Evolutionary conservation across 768 basidiomycete genomes (phyloP).

Genomic region (Mrakia frigida): DNA sequence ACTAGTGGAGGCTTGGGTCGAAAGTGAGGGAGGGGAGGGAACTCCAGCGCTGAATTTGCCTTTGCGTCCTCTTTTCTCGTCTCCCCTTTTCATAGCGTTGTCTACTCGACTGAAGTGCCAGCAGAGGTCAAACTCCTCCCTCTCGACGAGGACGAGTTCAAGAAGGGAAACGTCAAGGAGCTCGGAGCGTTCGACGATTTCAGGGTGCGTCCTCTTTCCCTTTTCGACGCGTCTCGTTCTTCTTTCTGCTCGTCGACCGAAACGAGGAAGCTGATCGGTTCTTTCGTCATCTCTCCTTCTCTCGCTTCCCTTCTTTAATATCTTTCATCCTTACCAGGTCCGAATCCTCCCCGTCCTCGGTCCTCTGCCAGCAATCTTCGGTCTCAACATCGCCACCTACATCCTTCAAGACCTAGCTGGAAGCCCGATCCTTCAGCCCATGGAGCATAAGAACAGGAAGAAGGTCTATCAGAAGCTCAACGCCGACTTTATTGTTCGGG

Average conservation of each 20-base stretch:
- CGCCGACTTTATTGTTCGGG: slow-evolving; percentile 68
- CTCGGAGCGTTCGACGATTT: slow-evolving; percentile 87
- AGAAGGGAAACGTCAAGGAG: slow-evolving; percentile 82
- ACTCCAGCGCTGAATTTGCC: not conserved
- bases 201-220: slow-evolving; percentile 57
- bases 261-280: too few species aligned
- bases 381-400: slow-evolving; percentile 81
- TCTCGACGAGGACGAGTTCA: slow-evolving; percentile 83
- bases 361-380: slow-evolving; percentile 86
- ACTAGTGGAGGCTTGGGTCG: not conserved
- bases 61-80: slow-evolving; percentile 55
- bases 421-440: slow-evolving; percentile 73
- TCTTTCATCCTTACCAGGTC: too few species aligned
- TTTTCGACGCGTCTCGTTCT: not conserved
- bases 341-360: slow-evolving; percentile 33
- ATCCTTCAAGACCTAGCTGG: slow-evolving; percentile 79
- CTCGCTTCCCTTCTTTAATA: too few species aligned
- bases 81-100: slow-evolving; percentile 80
- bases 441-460: slow-evolving; percentile 72
- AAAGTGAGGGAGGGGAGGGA: not conserved
- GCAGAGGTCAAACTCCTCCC: slow-evolving; percentile 83
- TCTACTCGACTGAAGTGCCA: slow-evolving; percentile 93
- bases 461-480: slow-evolving; percentile 77
- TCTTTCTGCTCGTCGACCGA: too few species aligned
- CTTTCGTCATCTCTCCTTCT: not conserved